Base-by-base conservation (phyloP, 2,329 filamentous ascomycete species). In the Fusarium camptoceras region DNA sequence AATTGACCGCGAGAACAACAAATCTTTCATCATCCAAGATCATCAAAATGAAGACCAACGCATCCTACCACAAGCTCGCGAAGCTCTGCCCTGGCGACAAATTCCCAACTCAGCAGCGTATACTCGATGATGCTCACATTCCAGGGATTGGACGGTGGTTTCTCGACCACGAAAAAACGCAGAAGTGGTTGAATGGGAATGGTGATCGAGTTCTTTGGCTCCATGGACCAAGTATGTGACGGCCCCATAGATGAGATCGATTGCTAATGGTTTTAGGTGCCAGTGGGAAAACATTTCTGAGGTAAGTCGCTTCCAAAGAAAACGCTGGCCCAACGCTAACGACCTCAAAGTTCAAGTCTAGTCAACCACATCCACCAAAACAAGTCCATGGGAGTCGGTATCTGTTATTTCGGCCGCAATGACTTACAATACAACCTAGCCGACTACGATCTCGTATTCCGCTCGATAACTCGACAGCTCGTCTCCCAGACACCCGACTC, bases 241-340 rank as follows among this genome's bases (percentile, higher is more conserved):
- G n/a, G n/a, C n/a, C n/a, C n/a, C n/a, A n/a, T 3, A 1, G 4
- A 4, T 0, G 4, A 2, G 2, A 2, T 4, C 4, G 7, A 28
- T 31, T 4, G 3, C 62, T 66, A 14, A 66, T 6, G 9, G 1
- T 0, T 1, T 3, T 6, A 66, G 64, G 42, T 15, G 50, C 57
- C 2, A 58, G 30, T 2, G 64, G 64, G 5, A 68, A 67, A 9
- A 68, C 47, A 3, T 58, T 67, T 4, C 15, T 58, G 1, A 54
- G 47, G 46, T 47, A 12, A 1, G 31, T 34, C 5, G 30, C 6
- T 6, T 8, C 7, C 9, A 20, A 28, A 2, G 2, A 8, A 41
- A n/a, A 24, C 3, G 15, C 16, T 2, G 2, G 8, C 7, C 9
- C 8, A 5, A 2, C 3, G 11, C 34, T 61, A 30, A 61, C n/a